Percentiles rank a stretch among this genome's conserved stretches.
Evolutionary conservation across 495 filamentous ascomycete genomes (phyloP).

Genomic region (Tetracladium setigerum): DNA sequence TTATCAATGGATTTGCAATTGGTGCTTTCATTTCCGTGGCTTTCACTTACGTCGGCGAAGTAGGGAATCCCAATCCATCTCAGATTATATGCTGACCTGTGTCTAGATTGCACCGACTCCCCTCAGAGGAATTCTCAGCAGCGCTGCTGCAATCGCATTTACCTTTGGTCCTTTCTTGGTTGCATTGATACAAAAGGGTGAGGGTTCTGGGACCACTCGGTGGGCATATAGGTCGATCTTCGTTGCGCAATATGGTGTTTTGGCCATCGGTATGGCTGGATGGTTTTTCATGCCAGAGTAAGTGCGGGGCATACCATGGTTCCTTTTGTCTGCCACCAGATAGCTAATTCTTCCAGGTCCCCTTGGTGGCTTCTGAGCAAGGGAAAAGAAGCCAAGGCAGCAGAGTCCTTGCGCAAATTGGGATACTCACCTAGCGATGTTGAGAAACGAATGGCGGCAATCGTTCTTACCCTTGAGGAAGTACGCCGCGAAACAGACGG

Average conservation of each 20-base stretch:
- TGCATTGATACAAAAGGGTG: constrained; percentile 23
- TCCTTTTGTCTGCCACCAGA: too few species aligned
- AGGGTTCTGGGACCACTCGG: constrained; percentile 18
- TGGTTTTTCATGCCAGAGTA: constrained; percentile 18
- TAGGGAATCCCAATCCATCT: background rate
- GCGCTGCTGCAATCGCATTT: constrained; percentile 20
- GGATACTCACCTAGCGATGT: constrained; percentile 10
- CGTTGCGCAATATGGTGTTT: constrained; percentile 23
- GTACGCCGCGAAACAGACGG: constrained; percentile 25
- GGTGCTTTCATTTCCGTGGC: constrained; percentile 20
- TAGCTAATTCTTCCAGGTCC: constrained; percentile 1
- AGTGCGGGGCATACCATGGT: background rate
- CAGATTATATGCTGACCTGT: background rate
- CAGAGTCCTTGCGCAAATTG: constrained; percentile 18
- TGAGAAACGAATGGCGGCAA: constrained; percentile 8
- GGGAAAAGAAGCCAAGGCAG: constrained; percentile 28
- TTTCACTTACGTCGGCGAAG: constrained; percentile 27
- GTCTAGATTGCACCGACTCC: constrained; percentile 21
- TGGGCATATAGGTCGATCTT: constrained; percentile 30
- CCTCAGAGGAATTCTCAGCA: constrained; percentile 24
- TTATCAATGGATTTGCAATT: constrained; percentile 26
- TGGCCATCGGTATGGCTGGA: constrained; percentile 13
- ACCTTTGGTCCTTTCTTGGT: constrained; percentile 25
- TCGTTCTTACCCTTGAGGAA: constrained; percentile 18
- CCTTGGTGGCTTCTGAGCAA: constrained; percentile 23